A percentile compares a stretch with the other conserved stretches of the same genome.
Conservation (phyloP, 202 grass and related monocot species). For the Carex sylvatica region DNA sequence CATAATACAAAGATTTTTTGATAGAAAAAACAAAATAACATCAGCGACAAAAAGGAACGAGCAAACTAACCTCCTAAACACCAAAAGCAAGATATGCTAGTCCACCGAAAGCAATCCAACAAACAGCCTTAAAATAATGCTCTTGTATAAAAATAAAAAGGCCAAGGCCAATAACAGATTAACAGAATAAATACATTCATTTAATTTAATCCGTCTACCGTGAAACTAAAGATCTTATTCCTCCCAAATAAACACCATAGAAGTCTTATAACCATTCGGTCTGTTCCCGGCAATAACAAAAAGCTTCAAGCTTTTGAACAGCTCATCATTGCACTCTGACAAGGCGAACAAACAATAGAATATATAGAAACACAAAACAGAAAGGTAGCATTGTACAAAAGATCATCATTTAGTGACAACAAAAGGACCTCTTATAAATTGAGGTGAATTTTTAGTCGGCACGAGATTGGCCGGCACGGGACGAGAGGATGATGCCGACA, state of each 20-base stretch:
- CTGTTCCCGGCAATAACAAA: slow-evolving; percentile 1
- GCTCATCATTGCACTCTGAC: slow-evolving; percentile 16
- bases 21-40: background rate
- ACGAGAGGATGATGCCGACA: slow-evolving; percentile 67
- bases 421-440: background rate
- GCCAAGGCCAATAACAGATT: background rate
- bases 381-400: slow-evolving; percentile 19
- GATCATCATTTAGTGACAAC: background rate
- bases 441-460: slow-evolving; percentile 31
- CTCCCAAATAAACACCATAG: slow-evolving; percentile 21
- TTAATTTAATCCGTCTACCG: slow-evolving; percentile 18
- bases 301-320: slow-evolving; percentile 20
- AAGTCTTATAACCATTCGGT: slow-evolving; percentile 10
- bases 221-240: slow-evolving; percentile 27
- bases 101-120: background rate
- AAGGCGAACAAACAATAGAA: slow-evolving; percentile 16
- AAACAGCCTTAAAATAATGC: background rate
- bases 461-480: slow-evolving; percentile 57
- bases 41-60: background rate
- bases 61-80: background rate
- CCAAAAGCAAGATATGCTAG: background rate
- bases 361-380: slow-evolving; percentile 23
- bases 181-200: slow-evolving; percentile 24
- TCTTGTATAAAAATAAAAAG: background rate
- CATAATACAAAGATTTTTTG: too few species aligned